Percentiles rank a stretch among this genome's conserved stretches.
These are phyloP conservation scores for Amniculicola lignicola DNA, from an alignment of 495 filamentous ascomycete genomes.

Conservation along the genomic window DNA sequence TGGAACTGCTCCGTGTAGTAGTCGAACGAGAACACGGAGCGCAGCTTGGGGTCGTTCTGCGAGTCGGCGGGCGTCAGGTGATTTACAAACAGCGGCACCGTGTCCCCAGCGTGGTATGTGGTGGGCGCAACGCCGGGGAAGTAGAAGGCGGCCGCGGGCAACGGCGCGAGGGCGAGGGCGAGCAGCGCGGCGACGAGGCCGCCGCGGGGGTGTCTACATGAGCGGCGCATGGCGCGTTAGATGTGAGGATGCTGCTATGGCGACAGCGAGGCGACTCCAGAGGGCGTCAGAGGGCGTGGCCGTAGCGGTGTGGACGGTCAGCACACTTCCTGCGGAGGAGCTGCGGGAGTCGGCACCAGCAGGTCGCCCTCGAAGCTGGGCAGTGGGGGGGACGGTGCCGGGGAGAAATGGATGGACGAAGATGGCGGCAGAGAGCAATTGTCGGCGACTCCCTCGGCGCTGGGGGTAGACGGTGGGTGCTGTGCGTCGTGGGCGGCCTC, in stretches of 20 bases:
- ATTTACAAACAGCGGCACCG: conserved; percentile 90
- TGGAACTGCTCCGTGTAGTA: conserved; percentile 87
- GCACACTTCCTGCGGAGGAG: not conserved
- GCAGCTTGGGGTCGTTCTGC: conserved; percentile 68
- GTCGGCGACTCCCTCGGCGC: too few relatives aligned
- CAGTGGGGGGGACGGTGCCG: not conserved
- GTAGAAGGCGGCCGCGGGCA: conserved; percentile 77
- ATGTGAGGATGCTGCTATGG: too few relatives aligned
- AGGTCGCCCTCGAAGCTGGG: not conserved
- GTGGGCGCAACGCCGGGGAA: conserved; percentile 95
- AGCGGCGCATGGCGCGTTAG: conserved; percentile 38
- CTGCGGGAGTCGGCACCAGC: not conserved
- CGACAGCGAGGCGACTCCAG: too few relatives aligned
- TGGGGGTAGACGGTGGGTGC: not conserved
- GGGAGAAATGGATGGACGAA: too few relatives aligned
- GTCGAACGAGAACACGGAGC: conserved; percentile 89
- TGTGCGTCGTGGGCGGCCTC: not conserved
- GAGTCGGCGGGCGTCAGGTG: conserved; percentile 81
- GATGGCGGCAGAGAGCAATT: too few relatives aligned
- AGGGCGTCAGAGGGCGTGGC: not conserved
- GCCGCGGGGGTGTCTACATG: conserved; percentile 14
- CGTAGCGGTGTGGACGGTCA: not conserved
- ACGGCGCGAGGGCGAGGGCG: conserved; percentile 41
- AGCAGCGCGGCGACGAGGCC: conserved; percentile 30
- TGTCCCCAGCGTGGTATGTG: conserved; percentile 70